phyloP scores from a whole-genome alignment of 2,329 filamentous ascomycete species.

The Colletotrichum tamarilloi region DNA sequence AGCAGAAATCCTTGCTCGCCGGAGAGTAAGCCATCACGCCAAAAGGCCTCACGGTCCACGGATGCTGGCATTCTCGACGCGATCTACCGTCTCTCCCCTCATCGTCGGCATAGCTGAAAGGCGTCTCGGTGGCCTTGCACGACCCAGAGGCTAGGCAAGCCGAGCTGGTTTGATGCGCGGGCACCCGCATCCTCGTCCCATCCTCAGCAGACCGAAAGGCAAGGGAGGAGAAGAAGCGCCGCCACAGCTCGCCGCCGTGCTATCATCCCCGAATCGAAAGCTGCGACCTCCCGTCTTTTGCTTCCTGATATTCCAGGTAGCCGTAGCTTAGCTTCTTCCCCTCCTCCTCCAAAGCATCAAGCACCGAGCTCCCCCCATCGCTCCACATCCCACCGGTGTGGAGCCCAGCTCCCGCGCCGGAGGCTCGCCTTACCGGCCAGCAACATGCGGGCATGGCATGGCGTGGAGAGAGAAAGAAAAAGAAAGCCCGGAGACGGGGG shows the following conservation, averaged over 20 bases:
- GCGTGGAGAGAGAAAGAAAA: conserved; percentile 6
- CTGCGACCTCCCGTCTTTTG: conserved; percentile 1
- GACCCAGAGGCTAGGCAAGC: background rate
- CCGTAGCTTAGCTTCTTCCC: background rate
- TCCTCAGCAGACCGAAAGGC: background rate
- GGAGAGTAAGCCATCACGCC: background rate
- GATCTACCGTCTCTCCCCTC: background rate
- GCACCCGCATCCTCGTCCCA: background rate
- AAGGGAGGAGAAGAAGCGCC: background rate
- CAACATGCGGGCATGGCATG: background rate
- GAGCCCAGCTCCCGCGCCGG: conserved; percentile 1
- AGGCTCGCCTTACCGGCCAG: conserved; percentile 17
- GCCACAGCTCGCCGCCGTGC: background rate
- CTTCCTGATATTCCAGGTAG: background rate
- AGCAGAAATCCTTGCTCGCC: background rate
- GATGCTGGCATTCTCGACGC: background rate
- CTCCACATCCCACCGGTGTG: conserved; percentile 19
- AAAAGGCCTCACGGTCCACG: background rate
- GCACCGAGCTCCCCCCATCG: background rate
- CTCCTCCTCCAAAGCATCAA: background rate
- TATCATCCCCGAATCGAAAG: background rate
- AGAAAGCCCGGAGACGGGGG: conserved; percentile 4
- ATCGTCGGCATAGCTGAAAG: background rate
- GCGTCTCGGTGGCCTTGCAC: background rate
- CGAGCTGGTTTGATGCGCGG: background rate